A percentile compares a stretch with the other conserved stretches of the same genome.
phyloP scores from a whole-genome alignment of 108 stramenopile species.

The Bacterosira constricta region DNA sequence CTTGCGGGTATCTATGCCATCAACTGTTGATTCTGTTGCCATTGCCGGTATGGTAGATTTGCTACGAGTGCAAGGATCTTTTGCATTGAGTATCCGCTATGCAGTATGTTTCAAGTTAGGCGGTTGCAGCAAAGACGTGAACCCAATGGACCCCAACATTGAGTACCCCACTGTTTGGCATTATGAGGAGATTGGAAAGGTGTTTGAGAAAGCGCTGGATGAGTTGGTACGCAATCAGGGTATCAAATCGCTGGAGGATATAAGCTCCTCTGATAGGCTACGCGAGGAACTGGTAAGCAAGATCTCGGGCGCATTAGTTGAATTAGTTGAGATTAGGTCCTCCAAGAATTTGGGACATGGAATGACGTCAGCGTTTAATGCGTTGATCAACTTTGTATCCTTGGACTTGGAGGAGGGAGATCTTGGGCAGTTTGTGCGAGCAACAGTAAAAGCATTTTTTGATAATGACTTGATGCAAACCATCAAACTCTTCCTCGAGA shows the following conservation, averaged over 20 bases:
- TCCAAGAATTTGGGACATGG: too few relatives aligned
- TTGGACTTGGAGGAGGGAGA: conserved; percentile 8
- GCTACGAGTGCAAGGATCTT: conserved; percentile 61
- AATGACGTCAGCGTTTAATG: background rate
- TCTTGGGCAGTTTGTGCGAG: conserved; percentile 9
- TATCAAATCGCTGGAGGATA: conserved; percentile 8
- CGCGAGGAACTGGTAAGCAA: background rate
- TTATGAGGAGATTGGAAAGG: conserved; percentile 51
- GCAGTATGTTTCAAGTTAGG: conserved; percentile 45
- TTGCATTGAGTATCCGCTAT: conserved; percentile 60
- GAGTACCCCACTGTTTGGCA: conserved; percentile 44
- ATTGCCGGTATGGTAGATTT: conserved; percentile 77
- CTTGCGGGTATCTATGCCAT: conserved; percentile 44
- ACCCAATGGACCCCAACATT: background rate
- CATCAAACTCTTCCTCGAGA: conserved; percentile 49
- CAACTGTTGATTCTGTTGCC: conserved; percentile 59
- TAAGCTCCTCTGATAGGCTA: background rate
- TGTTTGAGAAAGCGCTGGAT: conserved; percentile 59
- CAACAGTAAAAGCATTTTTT: conserved; percentile 63
- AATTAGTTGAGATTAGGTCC: too few relatives aligned
- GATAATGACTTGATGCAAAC: conserved; percentile 68
- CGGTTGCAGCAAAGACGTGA: conserved; percentile 14
- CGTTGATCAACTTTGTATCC: conserved; percentile 2
- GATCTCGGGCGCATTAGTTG: background rate
- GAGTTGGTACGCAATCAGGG: conserved; percentile 10